phyloP scores from a whole-genome alignment of 2,329 filamentous ascomycete species.

The Xylariaceae sp. region DNA sequence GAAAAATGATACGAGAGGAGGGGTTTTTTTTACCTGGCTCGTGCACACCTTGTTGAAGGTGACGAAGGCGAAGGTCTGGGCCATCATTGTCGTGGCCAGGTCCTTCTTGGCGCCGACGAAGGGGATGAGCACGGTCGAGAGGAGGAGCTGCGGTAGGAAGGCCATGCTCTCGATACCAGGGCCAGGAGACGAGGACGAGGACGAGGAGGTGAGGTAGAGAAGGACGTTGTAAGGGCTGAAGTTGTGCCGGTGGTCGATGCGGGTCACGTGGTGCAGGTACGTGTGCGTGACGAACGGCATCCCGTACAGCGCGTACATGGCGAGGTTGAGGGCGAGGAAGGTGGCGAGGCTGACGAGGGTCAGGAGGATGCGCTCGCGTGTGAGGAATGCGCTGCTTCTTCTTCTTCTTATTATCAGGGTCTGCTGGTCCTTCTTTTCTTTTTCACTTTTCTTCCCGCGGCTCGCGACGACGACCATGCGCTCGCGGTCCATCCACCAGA shows the following conservation, averaged over 20 bases:
- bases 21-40: conserved; percentile 84
- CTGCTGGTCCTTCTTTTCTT: conserved; percentile 2
- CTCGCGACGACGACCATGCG: conserved; percentile 30
- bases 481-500: conserved; percentile 71
- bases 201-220: conserved; percentile 76
- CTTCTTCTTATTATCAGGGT: conserved; percentile 21
- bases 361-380: conserved; percentile 51
- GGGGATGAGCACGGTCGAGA: conserved; percentile 73
- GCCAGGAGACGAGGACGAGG: conserved; percentile 9
- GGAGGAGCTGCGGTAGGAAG: conserved; percentile 79
- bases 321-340: conserved; percentile 66
- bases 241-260: conserved; percentile 95
- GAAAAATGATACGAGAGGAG: too few relatives aligned
- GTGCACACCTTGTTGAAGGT: conserved; percentile 99
- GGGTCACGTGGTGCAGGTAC: conserved; percentile 85
- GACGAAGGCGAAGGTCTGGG: conserved; percentile 95
- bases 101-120: conserved; percentile 73
- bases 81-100: conserved; percentile 78
- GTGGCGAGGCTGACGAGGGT: conserved; percentile 61
- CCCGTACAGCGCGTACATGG: conserved; percentile 80
- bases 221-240: conserved; percentile 95
- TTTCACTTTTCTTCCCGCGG: background rate
- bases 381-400: conserved; percentile 41
- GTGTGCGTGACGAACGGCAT: conserved; percentile 80
- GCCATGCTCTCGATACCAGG: conserved; percentile 66